These are phyloP conservation scores for Trichothecium sympodiale DNA, from an alignment of 2,329 filamentous ascomycete species.

Conservation along the genomic window DNA sequence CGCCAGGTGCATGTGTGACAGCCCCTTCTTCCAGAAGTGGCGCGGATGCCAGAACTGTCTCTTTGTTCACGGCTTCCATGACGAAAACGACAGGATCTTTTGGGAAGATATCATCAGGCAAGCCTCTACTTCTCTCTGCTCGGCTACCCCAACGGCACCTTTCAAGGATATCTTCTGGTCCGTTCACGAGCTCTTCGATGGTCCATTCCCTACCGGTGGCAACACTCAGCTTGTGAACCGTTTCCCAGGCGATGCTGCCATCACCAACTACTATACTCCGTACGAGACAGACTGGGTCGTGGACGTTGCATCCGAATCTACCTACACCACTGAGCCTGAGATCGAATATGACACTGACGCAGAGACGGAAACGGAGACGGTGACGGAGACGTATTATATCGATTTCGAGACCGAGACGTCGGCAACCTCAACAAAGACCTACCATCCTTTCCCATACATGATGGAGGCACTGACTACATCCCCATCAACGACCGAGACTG, in stretches of 20 bases:
- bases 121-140: slow-evolving; percentile 19
- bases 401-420: no score
- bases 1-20: slow-evolving; percentile 28
- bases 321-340: slow-evolving; percentile 22
- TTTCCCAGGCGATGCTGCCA: slow-evolving; percentile 12
- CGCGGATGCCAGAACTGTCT: slow-evolving; percentile 28
- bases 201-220: slow-evolving; percentile 13
- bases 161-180: slow-evolving; percentile 23
- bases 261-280: slow-evolving; percentile 29
- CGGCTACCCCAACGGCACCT: slow-evolving; percentile 21
- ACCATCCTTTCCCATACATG: no score
- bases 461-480: no score
- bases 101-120: slow-evolving; percentile 23
- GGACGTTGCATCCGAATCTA: slow-evolving; percentile 14
- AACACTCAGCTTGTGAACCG: slow-evolving; percentile 19
- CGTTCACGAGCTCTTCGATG: slow-evolving; percentile 13
- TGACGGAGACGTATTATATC: no score
- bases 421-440: no score
- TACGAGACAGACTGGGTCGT: slow-evolving; percentile 22
- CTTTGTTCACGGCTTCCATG: slow-evolving; percentile 26
- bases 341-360: slow-evolving; percentile 9
- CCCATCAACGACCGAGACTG: no score
- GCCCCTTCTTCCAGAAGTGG: slow-evolving; percentile 32
- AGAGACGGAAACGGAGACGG: neutral
- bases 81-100: slow-evolving; percentile 19